Conservation (phyloP, 2,329 filamentous ascomycete genomes). For the Alternaria arbusti region DNA sequence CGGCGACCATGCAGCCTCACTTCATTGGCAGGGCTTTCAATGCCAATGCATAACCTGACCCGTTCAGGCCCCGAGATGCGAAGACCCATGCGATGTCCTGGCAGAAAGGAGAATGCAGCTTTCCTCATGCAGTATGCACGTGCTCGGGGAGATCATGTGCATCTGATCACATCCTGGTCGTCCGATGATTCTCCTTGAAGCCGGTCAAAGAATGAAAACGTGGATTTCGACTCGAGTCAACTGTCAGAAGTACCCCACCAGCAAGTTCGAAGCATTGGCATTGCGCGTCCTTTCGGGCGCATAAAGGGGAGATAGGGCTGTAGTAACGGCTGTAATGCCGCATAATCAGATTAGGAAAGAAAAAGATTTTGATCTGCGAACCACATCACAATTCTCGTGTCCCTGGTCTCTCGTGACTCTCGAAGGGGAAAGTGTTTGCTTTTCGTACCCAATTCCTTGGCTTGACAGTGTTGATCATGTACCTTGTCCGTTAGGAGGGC, state of each 20-base stretch:
- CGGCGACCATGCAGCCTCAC: constrained; percentile 36
- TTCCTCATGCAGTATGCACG: constrained; percentile 14
- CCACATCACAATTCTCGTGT: constrained; percentile 6
- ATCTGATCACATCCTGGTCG: constrained; percentile 5
- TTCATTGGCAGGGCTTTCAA: constrained; percentile 30
- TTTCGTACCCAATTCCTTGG: neutral
- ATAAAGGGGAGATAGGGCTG: constrained; percentile 12
- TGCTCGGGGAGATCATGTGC: constrained; percentile 2
- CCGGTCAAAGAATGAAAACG: constrained; percentile 1
- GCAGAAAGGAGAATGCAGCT: constrained; percentile 21
- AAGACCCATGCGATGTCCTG: constrained; percentile 14
- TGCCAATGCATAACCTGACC: constrained; percentile 3
- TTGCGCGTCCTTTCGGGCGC: constrained; percentile 7
- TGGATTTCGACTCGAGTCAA: constrained; percentile 19
- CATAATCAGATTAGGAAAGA: constrained; percentile 1
- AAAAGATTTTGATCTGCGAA: constrained; percentile 12
- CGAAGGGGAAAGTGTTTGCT: constrained; percentile 1
- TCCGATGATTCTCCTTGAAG: neutral
- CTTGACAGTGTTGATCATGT: constrained; percentile 7
- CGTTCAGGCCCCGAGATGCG: neutral
- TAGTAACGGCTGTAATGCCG: constrained; percentile 1
- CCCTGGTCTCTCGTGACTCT: neutral
- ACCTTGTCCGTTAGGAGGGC: constrained; percentile 4
- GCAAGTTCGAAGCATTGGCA: constrained; percentile 6
- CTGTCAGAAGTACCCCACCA: constrained; percentile 1